These are phyloP conservation scores for Fusarium sp. DNA, from an alignment of 2,329 filamentous ascomycete species.

Conservation along the genomic window DNA sequence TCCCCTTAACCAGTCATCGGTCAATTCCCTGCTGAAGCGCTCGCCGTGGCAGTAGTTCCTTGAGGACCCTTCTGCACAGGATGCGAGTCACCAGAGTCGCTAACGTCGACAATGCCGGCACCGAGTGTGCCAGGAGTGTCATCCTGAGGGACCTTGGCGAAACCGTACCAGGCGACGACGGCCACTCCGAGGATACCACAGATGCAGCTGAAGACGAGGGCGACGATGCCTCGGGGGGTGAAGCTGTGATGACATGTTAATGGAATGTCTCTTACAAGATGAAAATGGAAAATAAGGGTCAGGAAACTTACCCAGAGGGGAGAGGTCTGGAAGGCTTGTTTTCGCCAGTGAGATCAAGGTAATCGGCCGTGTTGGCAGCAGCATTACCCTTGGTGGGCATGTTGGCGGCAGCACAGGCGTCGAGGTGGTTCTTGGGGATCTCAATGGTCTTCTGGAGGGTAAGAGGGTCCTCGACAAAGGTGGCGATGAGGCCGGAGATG, in stretches of 20 bases:
- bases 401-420: conserved; percentile 65
- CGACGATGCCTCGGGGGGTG: conserved; percentile 77
- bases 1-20: neutral
- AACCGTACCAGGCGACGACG: conserved; percentile 76
- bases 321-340: conserved; percentile 66
- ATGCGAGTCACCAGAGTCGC: conserved; percentile 21
- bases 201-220: conserved; percentile 79
- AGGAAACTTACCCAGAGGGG: conserved; percentile 66
- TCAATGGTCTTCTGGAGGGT: conserved; percentile 70
- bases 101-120: conserved; percentile 32
- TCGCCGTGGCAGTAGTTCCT: conserved; percentile 20
- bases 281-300: neutral
- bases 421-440: conserved; percentile 71
- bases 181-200: conserved; percentile 76
- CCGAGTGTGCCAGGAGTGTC: conserved; percentile 28
- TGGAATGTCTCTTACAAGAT: neutral
- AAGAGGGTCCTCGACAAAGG: conserved; percentile 72
- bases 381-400: conserved; percentile 76
- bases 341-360: conserved; percentile 73
- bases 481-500: conserved; percentile 72
- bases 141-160: conserved; percentile 30
- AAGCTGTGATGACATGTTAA: conserved; percentile 58
- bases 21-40: neutral
- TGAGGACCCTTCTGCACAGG: conserved; percentile 22
- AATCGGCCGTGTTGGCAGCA: conserved; percentile 75